phyloP scores from a whole-genome alignment of 331 rosid species.

The Phaseolus coccineus region DNA sequence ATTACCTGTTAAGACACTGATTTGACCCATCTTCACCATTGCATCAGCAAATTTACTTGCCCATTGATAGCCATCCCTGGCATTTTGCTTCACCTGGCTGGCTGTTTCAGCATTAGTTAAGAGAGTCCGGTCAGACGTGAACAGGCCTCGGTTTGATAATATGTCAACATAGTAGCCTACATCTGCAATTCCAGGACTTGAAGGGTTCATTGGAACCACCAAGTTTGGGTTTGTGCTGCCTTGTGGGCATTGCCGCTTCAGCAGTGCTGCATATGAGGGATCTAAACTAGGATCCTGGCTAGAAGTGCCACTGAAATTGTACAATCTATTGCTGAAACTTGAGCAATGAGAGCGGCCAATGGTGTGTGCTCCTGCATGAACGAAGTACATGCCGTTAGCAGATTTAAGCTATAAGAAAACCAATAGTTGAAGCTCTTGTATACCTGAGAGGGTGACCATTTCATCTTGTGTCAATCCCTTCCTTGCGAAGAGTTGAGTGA shows the following conservation, averaged over 20 bases:
- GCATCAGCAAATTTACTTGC: constrained; percentile 60
- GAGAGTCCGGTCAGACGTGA: constrained; percentile 76
- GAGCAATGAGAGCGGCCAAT: constrained; percentile 75
- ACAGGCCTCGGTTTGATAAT: constrained; percentile 58
- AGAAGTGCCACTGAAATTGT: constrained; percentile 64
- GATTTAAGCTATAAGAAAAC: constrained; percentile 3
- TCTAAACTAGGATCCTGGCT: constrained; percentile 70
- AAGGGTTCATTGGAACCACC: constrained; percentile 76
- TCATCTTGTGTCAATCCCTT: constrained; percentile 78
- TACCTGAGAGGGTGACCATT: constrained; percentile 81
- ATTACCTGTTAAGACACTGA: constrained; percentile 58
- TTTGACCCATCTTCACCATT: constrained; percentile 77
- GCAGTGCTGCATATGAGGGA: constrained; percentile 49
- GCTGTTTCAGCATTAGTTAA: constrained; percentile 53
- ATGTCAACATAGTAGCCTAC: constrained; percentile 52
- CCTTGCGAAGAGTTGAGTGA: constrained; percentile 60
- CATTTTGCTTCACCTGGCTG: constrained; percentile 55
- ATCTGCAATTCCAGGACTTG: constrained; percentile 56
- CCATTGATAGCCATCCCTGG: constrained; percentile 57
- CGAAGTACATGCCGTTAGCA: constrained; percentile 6
- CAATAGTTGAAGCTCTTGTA: constrained; percentile 13
- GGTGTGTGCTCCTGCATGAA: constrained; percentile 71
- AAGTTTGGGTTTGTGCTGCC: constrained; percentile 56
- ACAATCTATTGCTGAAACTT: constrained; percentile 62
- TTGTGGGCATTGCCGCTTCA: constrained; percentile 71